phyloP scores from a whole-genome alignment of 2,329 filamentous ascomycete genomes.

The Cladosporium sp. region DNA sequence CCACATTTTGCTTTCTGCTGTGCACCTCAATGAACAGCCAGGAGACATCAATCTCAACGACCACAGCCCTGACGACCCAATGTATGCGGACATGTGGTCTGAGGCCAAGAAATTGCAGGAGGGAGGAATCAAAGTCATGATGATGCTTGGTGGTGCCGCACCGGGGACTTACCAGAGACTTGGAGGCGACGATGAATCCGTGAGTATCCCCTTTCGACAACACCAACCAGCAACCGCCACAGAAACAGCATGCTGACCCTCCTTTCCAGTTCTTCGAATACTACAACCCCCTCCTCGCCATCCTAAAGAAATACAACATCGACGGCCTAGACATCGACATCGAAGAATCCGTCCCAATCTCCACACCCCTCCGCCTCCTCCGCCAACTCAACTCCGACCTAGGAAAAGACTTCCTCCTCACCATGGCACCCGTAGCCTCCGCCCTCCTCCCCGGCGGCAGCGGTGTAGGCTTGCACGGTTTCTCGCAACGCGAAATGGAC shows the following conservation, averaged over 20 bases:
- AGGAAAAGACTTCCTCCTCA: slow-evolving; percentile 27
- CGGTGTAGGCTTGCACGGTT: slow-evolving; percentile 21
- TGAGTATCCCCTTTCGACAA: slow-evolving; percentile 2
- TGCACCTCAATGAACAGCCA: slow-evolving; percentile 26
- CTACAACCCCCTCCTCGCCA: slow-evolving; percentile 25
- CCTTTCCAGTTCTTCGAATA: slow-evolving; percentile 20
- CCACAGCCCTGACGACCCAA: slow-evolving; percentile 20
- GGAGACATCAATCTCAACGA: slow-evolving; percentile 27
- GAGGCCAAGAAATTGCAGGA: slow-evolving; percentile 24
- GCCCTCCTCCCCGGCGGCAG: slow-evolving; percentile 17
- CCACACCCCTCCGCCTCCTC: slow-evolving; percentile 24
- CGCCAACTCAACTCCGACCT: slow-evolving; percentile 25
- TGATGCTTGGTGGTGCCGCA: slow-evolving; percentile 31
- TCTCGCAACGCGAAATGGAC: slow-evolving; percentile 22
- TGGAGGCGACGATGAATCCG: slow-evolving; percentile 20
- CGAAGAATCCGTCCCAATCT: slow-evolving; percentile 24
- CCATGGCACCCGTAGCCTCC: slow-evolving; percentile 29
- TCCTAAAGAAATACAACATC: slow-evolving; percentile 23
- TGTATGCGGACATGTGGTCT: slow-evolving; percentile 22
- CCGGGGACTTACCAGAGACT: slow-evolving; percentile 24
- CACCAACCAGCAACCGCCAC: not conserved
- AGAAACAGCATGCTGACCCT: not conserved
- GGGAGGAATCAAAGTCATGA: slow-evolving; percentile 27
- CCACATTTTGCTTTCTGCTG: slow-evolving; percentile 26
- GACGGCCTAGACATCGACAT: slow-evolving; percentile 30